Base-by-base conservation (phyloP, 208 protist genomes). In the Vickermania spadyakhi region DNA sequence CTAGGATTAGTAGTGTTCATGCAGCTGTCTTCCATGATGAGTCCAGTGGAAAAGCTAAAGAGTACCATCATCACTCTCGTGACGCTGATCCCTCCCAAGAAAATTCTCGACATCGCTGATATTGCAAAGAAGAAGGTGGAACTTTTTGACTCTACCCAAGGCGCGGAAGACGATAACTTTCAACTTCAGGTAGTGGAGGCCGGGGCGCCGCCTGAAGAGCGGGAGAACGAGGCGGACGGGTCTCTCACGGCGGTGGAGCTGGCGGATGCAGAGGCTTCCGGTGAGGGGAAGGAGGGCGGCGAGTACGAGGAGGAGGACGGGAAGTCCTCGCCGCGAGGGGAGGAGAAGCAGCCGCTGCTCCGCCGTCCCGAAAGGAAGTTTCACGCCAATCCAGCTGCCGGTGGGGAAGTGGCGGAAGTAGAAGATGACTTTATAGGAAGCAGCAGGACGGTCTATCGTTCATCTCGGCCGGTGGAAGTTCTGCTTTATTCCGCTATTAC, bases 41-140 rank as follows among this genome's bases (percentile, higher is more conserved):
- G 30, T 11, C 58, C 11, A 14, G 64, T 58, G 45, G 64, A 31
- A 49, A 27, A 29, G 58, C 58, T 64, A 11, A 62, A 64, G 49
- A 36, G 45, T n/a, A 21, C n/a, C 26, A 64, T 70, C 26, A 11
- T 70, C 18, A 36, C 58, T 27, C 31, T 70, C 7, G 60, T 70
- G 22, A 14, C 45, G 13, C 41, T 70, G 23, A 64, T 70, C 30
- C 64, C 64, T 3, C 41, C 21, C 14, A 11, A 57, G 7, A 57
- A 45, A n/a, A 5, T 70, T 11, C 56, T 57, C 25, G 58, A 58
- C 3, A 64, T 70, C 31, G 58, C 56, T 18, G 49, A 13, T 3
- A 2, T 26, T 14, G 30, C 64, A 3, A 56, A 54, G 58, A 14
- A 64, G 58, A 30, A 51, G 26, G 58, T 70, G 5, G 64, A 64